Evolutionary conservation across 352 stramenopile species (phyloP).

Genomic region (Aphanomyces stellatus): DNA sequence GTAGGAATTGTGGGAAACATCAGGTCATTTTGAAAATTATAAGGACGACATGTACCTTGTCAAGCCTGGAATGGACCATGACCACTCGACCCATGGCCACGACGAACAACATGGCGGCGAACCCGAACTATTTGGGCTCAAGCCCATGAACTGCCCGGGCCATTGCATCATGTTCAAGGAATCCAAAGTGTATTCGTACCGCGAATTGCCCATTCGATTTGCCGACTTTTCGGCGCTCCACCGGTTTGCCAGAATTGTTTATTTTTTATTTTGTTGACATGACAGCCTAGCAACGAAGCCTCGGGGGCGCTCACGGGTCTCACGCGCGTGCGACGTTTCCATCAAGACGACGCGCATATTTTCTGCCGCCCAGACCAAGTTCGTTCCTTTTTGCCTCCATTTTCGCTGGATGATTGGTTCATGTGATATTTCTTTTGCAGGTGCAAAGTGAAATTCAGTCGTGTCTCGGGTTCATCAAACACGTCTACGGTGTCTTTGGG

Average conservation of each 20-base stretch:
- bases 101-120: conserved; percentile 56
- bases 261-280: conserved; percentile 2
- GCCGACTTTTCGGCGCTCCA: conserved; percentile 95
- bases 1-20: conserved; percentile 94
- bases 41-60: conserved; percentile 94
- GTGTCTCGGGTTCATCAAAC: conserved; percentile 91
- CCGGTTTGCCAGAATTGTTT: conserved; percentile 24
- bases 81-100: conserved; percentile 25
- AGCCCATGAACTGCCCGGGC: conserved; percentile 98
- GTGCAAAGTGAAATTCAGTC: conserved; percentile 93
- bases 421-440: conserved; percentile 26
- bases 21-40: conserved; percentile 96
- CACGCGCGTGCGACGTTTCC: conserved; percentile 96
- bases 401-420: not conserved
- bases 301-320: conserved; percentile 94
- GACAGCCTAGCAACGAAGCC: conserved; percentile 79
- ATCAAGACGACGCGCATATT: conserved; percentile 98
- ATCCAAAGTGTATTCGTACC: conserved; percentile 90
- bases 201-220: conserved; percentile 90
- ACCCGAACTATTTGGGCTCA: conserved; percentile 93
- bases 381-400: no score
- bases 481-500: conserved; percentile 92
- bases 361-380: conserved; percentile 90
- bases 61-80: conserved; percentile 45
- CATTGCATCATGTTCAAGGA: conserved; percentile 97